Evolutionary conservation across 2,329 filamentous ascomycete genomes (phyloP).

Genomic region (Verticillium longisporum): DNA sequence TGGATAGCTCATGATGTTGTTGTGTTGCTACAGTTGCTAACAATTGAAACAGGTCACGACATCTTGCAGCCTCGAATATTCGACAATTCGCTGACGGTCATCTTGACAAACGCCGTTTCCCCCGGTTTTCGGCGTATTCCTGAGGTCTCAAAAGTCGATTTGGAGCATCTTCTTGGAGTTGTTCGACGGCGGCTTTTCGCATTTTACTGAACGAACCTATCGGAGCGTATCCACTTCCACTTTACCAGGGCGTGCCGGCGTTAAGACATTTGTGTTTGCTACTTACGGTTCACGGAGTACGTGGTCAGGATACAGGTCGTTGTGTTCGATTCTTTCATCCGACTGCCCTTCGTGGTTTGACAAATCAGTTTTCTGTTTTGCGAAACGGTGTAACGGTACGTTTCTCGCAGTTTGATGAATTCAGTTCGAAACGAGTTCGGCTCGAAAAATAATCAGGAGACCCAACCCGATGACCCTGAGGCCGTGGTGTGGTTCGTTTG

Average conservation of each 20-base stretch:
- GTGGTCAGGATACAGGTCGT: conserved; percentile 27
- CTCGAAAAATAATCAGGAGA: no score
- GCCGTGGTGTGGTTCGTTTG: no score
- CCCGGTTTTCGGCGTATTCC: conserved; percentile 9
- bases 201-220: conserved; percentile 10
- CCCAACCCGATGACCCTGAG: no score
- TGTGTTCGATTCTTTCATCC: conserved; percentile 23
- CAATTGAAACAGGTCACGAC: conserved; percentile 9
- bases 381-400: conserved; percentile 19
- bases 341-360: conserved; percentile 20
- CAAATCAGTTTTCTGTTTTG: conserved; percentile 16
- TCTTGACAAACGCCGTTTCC: conserved; percentile 8
- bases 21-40: conserved; percentile 1
- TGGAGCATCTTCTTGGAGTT: conserved; percentile 11
- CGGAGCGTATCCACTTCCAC: conserved; percentile 9
- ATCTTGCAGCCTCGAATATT: conserved; percentile 19
- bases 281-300: conserved; percentile 29
- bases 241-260: conserved; percentile 31
- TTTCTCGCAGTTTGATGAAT: neutral
- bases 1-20: no score
- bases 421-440: no score
- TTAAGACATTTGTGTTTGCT: conserved; percentile 28
- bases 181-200: conserved; percentile 10
- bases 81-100: conserved; percentile 21
- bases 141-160: conserved; percentile 10